Conservation (phyloP, 192 early-diverging fungal genomes). For the Funneliformis geosporum region DNA sequence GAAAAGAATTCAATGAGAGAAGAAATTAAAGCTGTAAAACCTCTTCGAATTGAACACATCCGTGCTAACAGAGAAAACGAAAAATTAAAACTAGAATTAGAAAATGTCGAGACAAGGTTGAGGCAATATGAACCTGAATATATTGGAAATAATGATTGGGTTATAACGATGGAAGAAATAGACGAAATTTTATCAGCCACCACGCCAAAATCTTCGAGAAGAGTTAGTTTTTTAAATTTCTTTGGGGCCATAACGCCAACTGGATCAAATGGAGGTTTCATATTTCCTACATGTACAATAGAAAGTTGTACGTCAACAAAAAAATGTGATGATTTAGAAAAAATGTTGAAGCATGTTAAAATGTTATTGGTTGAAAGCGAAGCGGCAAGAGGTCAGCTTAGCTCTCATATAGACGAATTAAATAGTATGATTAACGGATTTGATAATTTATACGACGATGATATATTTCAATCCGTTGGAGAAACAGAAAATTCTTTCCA, state of each 20-base stretch:
- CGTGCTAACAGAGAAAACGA: conserved; percentile 35
- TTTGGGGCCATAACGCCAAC: background rate
- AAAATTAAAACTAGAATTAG: conserved; percentile 31
- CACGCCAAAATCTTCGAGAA: conserved; percentile 2
- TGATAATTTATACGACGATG: background rate
- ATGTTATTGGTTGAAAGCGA: conserved; percentile 28
- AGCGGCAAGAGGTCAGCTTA: conserved; percentile 15
- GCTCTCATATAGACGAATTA: conserved; percentile 25
- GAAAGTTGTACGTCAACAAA: conserved; percentile 16
- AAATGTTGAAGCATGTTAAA: conserved; percentile 21
- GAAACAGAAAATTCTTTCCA: background rate
- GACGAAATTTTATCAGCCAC: background rate
- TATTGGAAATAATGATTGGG: background rate
- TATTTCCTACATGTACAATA: background rate
- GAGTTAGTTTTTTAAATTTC: conserved; percentile 6
- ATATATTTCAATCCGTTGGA: background rate
- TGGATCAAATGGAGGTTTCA: background rate
- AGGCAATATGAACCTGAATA: background rate
- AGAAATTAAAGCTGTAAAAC: conserved; percentile 28
- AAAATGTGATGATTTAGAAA: conserved; percentile 27
- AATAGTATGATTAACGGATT: conserved; percentile 31
- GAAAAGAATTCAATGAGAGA: conserved; percentile 29
- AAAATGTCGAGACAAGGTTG: conserved; percentile 2
- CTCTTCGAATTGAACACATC: conserved; percentile 9
- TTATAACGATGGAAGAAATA: background rate